Evolutionary conservation across 1,284 basidiomycete species (phyloP), one percentile per base, ranked within the genome.

Genomic region (Ustilago tritici): DNA sequence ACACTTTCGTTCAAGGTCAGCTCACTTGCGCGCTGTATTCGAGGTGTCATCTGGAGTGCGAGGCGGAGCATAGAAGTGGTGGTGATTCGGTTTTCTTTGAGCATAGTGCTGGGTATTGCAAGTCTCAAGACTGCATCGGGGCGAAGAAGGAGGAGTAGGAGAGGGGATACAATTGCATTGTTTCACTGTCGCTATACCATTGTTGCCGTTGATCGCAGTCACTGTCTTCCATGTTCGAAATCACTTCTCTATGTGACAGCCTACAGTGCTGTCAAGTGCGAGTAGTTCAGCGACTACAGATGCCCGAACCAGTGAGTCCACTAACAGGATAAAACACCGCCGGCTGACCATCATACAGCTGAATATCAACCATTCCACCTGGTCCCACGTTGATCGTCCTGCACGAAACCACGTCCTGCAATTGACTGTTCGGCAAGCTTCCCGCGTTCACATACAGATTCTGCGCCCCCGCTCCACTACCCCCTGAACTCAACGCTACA

Each of bases 341-440:
- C 8, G 66, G 66, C 56, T 62, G 66, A 10, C 66, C 66, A 1
- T 14, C 34, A 9, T 31, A 58, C 31, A 68, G 36, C 56, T 61
- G 59, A 1, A 87, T 78, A 0, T 81, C 80, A 34, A 87, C 66
- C 10, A 83, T 88, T 7, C 90, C 91, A 19, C 86, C 83, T 4
- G 83, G 85, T 65, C 88, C 88, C 0, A 90, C 89, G 9, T 78
- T 82, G 59, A 89, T 85, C 50, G 84, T 86, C 34, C 86, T 88
- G 81, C 91, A 92, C 2, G 89, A 89, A 32, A 92, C 82, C 19
- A 91, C 88, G 75, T 93, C 91, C 32, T 92, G 88, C 10, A 93
- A 86, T n/a, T 82, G 86, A 78, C 90, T 88, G 49, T 88, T 87
- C 0, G 88, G 84, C 47, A 87, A 82, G 85, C 53, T 32, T 12